Conservation (phyloP, 1,139 yeast species). For the Wickerhamomyces sp. region DNA sequence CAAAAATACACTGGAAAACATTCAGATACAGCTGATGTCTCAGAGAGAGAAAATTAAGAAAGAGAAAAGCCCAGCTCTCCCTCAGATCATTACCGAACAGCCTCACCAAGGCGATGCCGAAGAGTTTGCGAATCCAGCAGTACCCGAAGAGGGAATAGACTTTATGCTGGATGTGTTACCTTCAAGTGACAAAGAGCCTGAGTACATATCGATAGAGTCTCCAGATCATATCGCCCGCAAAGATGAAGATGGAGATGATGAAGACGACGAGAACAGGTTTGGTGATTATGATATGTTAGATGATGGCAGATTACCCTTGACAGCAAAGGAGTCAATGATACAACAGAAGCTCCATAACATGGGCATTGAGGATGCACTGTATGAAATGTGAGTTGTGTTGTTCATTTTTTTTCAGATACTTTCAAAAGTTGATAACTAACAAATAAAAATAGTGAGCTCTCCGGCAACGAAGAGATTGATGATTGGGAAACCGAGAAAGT, state of each 20-base stretch:
- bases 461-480: conserved; percentile 25
- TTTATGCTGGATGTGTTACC: background rate
- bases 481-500: conserved; percentile 21
- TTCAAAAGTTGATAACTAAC: conserved; percentile 26
- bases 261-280: conserved; percentile 26
- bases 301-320: conserved; percentile 32
- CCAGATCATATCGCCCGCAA: conserved; percentile 4
- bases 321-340: conserved; percentile 21
- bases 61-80: background rate
- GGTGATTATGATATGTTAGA: conserved; percentile 28
- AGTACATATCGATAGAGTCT: conserved; percentile 1
- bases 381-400: conserved; percentile 27
- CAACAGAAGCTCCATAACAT: conserved; percentile 26
- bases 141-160: background rate
- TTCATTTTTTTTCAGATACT: background rate
- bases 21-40: background rate
- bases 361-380: conserved; percentile 37
- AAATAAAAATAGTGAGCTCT: conserved; percentile 25
- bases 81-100: background rate
- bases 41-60: background rate
- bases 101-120: no score
- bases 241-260: conserved; percentile 27
- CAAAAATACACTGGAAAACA: background rate
- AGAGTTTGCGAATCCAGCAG: background rate
- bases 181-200: background rate